Base-by-base conservation (phyloP, 129 eudicot genomes). In the Apium graveolens region DNA sequence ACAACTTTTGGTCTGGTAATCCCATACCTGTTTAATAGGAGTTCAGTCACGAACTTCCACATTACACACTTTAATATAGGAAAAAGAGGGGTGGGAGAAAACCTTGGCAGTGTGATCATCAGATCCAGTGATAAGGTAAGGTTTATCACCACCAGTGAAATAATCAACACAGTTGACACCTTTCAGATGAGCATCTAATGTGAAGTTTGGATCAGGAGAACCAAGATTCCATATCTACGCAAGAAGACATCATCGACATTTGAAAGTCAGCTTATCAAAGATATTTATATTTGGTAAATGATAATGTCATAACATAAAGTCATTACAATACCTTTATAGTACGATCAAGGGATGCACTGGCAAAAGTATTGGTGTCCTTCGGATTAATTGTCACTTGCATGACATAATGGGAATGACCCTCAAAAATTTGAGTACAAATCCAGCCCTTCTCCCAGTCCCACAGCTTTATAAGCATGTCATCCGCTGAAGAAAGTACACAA, bases 41-140 rank as follows among this genome's bases (percentile, higher is more conserved):
- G 68, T 48, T 17, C 41, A 27, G 70, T n/a, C 32, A 73, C 62
- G 24, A 38, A 20, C 13, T 41, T 71, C 53, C 21, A n/a, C 12
- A 81, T 43, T 34, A 60, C 79, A 13, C 78, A 77, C 62, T 74
- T 77, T n/a, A 26, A 26, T 7, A 31, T 44, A 66, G 53, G 34
- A 74, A 60, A 60, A 70, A 80, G 57, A 42, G 21, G 32, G 69
- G 44, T 0, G 20, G 29, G 37, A 73, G 77, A 27, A 70, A 60
- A 91, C 97, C 93, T 91, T 89, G 53, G 92, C 94, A 70, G 97
- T 91, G 79, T 89, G 93, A 85, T 91, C 97, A 91, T 91, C 97
- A 51, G 97, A 91, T 74, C 97, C 97, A 51, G 89, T 83, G 70
- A 91, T 87, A 31, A 89, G 85, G 84, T 87, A 85, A 76, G 90